These are phyloP conservation scores for Chlorella sp. DNA, from an alignment of 139 green algal species.

Conservation along the genomic window DNA sequence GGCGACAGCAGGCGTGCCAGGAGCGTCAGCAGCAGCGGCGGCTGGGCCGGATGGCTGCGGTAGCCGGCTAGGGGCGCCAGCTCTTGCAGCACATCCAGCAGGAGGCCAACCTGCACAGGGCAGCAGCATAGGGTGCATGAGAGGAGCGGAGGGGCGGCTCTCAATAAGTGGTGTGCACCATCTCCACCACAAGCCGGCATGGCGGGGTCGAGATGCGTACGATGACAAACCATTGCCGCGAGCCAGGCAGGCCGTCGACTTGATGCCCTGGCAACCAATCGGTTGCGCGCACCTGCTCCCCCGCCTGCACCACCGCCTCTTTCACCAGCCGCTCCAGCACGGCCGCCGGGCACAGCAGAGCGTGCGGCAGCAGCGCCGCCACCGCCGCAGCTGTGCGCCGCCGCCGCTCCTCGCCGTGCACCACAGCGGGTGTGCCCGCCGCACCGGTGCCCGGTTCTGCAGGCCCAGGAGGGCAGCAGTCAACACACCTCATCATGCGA, in stretches of 20 bases:
- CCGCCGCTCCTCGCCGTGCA: conserved; percentile 26
- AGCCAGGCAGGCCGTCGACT: background rate
- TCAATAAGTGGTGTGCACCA: no score
- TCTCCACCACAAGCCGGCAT: no score
- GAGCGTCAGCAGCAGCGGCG: background rate
- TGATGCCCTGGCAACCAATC: background rate
- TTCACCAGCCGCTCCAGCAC: conserved; percentile 24
- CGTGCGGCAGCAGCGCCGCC: conserved; percentile 22
- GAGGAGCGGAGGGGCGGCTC: no score
- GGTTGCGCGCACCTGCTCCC: background rate
- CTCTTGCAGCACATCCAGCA: conserved; percentile 25
- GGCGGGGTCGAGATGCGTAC: no score
- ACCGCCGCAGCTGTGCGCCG: conserved; percentile 19
- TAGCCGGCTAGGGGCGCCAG: background rate
- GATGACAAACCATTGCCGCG: no score
- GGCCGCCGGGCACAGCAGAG: conserved; percentile 27
- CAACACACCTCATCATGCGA: background rate
- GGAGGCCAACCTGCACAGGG: background rate
- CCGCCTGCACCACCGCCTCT: conserved; percentile 15
- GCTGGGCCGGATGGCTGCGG: background rate
- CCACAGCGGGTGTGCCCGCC: background rate
- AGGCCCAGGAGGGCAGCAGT: background rate
- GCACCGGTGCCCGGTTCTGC: background rate
- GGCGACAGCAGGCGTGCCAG: conserved; percentile 3
- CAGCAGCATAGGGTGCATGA: background rate